Evolutionary conservation across 305 asterid genomes (phyloP).

Genomic region (Fraxinus xanthoxyloides): DNA sequence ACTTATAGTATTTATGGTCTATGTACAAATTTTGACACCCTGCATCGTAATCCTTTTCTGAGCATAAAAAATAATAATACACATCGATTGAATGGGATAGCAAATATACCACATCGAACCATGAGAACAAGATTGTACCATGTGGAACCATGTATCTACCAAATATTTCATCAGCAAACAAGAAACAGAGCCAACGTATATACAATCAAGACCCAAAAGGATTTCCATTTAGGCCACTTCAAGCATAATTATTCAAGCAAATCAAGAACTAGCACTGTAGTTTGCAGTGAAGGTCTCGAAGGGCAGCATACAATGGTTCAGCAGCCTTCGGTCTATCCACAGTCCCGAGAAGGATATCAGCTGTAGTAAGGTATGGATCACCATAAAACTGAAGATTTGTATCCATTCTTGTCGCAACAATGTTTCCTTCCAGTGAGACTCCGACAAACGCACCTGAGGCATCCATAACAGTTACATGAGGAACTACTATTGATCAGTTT

Average conservation of each 20-base stretch:
- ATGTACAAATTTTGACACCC: not conserved
- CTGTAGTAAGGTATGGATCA: constrained; percentile 86
- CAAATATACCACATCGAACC: not conserved
- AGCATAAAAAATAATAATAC: not conserved
- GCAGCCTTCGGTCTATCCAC: constrained; percentile 95
- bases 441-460: constrained; percentile 89
- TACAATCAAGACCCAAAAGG: not conserved
- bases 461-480: constrained; percentile 23
- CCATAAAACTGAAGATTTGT: constrained; percentile 88
- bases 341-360: constrained; percentile 82
- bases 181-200: not conserved
- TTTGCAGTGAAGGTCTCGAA: constrained; percentile 58
- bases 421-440: constrained; percentile 86
- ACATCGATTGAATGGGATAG: not conserved
- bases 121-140: not conserved
- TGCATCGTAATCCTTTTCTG: not conserved
- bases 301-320: constrained; percentile 79
- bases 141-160: not conserved
- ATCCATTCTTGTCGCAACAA: constrained; percentile 84
- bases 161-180: not conserved
- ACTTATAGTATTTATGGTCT: not conserved
- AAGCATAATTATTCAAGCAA: not conserved
- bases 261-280: constrained; percentile 35
- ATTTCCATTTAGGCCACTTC: not conserved
- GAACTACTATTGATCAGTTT: not conserved